These are phyloP conservation scores for Hymenochaete sp. DNA, from an alignment of 1,284 basidiomycete genomes.

Conservation along the genomic window DNA sequence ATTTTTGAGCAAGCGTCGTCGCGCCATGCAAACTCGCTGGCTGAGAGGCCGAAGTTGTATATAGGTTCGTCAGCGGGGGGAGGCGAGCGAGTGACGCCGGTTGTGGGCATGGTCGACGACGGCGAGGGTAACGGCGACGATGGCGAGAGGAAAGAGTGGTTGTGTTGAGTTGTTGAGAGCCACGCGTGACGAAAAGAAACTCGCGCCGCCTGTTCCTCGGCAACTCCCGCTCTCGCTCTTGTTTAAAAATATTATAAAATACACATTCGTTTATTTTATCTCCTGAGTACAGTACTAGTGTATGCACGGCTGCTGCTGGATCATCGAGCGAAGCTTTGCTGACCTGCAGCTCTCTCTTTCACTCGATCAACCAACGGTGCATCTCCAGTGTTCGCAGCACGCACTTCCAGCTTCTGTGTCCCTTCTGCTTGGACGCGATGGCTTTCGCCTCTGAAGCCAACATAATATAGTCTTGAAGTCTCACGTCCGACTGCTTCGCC, in stretches of 20 bases:
- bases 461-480: slow-evolving; percentile 56
- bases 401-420: slow-evolving; percentile 55
- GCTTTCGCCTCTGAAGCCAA: slow-evolving; percentile 75
- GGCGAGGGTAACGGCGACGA: too few relatives aligned
- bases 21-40: slow-evolving; percentile 32
- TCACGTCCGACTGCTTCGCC: slow-evolving; percentile 59
- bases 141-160: too few relatives aligned
- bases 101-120: too few relatives aligned
- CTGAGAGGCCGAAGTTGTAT: slow-evolving; percentile 19
- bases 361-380: slow-evolving; percentile 54
- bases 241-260: too few relatives aligned
- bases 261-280: too few relatives aligned
- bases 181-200: too few relatives aligned
- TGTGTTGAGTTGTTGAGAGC: too few relatives aligned
- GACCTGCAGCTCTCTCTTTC: slow-evolving; percentile 45
- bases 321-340: slow-evolving; percentile 47
- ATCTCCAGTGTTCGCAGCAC: slow-evolving; percentile 62
- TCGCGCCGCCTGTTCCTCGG: too few relatives aligned
- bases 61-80: slow-evolving; percentile 4
- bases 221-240: too few relatives aligned
- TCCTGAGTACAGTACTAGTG: too few relatives aligned
- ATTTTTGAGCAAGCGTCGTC: slow-evolving; percentile 42
- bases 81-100: too few relatives aligned
- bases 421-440: slow-evolving; percentile 48
- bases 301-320: too few relatives aligned